Evolutionary conservation across 2,329 filamentous ascomycete species (phyloP).

Genomic region (Aspergillus caelatus): DNA sequence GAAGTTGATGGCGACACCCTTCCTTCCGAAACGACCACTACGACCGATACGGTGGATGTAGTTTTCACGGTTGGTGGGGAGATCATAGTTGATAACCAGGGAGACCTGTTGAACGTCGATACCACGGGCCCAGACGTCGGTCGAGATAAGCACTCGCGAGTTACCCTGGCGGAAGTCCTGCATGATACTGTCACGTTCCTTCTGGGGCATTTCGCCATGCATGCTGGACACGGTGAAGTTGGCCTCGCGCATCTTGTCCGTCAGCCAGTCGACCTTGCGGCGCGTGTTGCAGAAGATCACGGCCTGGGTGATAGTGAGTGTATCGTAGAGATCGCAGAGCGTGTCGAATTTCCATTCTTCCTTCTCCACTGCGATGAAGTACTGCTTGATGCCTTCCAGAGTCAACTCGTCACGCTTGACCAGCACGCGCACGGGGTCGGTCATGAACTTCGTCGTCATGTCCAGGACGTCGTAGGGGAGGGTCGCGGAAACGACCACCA

Average conservation of each 20-base stretch:
- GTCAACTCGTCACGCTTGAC: constrained; percentile 99
- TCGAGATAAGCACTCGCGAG: constrained; percentile 93
- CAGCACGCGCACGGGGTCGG: constrained; percentile 90
- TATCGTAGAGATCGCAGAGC: constrained; percentile 97
- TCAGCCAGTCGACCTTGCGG: constrained; percentile 98
- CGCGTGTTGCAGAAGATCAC: constrained; percentile 99
- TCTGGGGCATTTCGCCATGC: constrained; percentile 99
- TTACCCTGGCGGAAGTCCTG: constrained; percentile 97
- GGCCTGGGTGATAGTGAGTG: constrained; percentile 95
- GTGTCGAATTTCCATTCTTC: constrained; percentile 99
- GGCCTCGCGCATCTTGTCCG: constrained; percentile 98
- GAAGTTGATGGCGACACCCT: constrained; percentile 99
- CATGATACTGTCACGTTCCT: constrained; percentile 98
- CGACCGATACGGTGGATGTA: constrained; percentile 99
- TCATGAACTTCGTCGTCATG: constrained; percentile 99
- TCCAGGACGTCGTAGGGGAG: constrained; percentile 97
- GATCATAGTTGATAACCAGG: constrained; percentile 97
- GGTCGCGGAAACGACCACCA: constrained; percentile 96
- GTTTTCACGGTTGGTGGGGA: constrained; percentile 98
- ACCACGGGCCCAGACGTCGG: constrained; percentile 95
- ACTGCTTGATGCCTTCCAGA: constrained; percentile 95
- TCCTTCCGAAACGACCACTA: constrained; percentile 92
- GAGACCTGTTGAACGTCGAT: constrained; percentile 99
- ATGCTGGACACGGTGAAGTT: constrained; percentile 99
- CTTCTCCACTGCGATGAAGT: constrained; percentile 98